Evolutionary conservation across 108 stramenopile species (phyloP), one percentile per base, ranked within the genome.

Genomic region (Nannochloropsis gaditana): DNA sequence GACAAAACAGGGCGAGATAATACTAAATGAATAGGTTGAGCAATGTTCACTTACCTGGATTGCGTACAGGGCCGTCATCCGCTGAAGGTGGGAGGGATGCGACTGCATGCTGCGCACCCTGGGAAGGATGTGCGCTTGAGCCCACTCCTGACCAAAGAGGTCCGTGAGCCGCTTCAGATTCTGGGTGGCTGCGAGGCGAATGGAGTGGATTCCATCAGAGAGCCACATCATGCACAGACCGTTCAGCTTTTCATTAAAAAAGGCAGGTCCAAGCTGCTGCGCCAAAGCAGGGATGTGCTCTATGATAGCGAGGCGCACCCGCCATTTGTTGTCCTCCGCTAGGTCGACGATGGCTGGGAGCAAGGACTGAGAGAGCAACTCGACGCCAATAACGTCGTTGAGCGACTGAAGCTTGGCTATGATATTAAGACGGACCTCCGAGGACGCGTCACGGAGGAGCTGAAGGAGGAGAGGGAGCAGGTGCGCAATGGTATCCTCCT

Each of bases 281-380:
- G 96, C 97, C 73, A 99, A 88, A 47, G 95, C 86, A 11, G 99
- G 99, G 50, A 95, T 94, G 87, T 95, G 95, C 84, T 95, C 93
- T 82, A 99, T 96, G 83, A 97, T 96, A 11, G 97, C 96, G 5
- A 96, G 89, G 43, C 99, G 93, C 86, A 98, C 96, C 83, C 96
- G 91, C 98, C 98, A 98, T 89, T 97, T 96, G 80, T 94, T 93
- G 91, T 97, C 97, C 88, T 96, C 94, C 10, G 97, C 96, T 73
- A 99, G 90, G 85, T 96, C 95, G 43, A 97, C 85, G 92, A 99
- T 95, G 41, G 97, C 99, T 5, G 99, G 99, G 43, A 98, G 86
- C 11, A 99, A 88, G 21, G 95, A 94, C 88, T 97, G 94, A n/a
- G 93, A 91, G 45, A 99, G 89, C 44, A 96, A 88, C 84, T 97